Evolutionary conservation across 2,329 filamentous ascomycete genomes (phyloP), one percentile per base, ranked within the genome.

Genomic region (Fusarium napiforme): DNA sequence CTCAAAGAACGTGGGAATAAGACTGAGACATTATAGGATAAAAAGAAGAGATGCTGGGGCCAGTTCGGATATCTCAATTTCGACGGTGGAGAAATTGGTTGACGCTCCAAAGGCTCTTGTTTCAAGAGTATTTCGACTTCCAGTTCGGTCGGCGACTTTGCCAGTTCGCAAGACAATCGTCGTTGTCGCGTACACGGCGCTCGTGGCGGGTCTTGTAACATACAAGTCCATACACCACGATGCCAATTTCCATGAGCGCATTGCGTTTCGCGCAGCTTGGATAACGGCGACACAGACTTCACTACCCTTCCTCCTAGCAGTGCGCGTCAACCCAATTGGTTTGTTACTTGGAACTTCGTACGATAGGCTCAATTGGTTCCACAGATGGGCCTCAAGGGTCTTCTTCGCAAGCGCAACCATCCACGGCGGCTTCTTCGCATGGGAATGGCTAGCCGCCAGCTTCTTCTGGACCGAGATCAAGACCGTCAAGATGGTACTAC

Each of bases 141-240:
- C 76, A 15, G 15, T 32, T 18, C 69, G 72, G 69, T 46, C 71
- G 4, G 63, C 66, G 6, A 66, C 59, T 7, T 37, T 78, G 1
- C 77, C 77, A 14, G 30, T 77, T 21, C 70, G 65, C 21, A 77
- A 74, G 34, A 46, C 73, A 12, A 36, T 59, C 4, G 10, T 69
- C 9, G 50, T 78, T 26, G 23, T 67, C 26, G 12, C 58, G 6
- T 78, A 78, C 36, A 67, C 77, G 21, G 62, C 68, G 0, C 76
- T 78, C 32, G 37, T 78, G 9, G 46, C 73, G 15, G 67, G 77
- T 18, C 69, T 78, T 6, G 30, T 78, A 2, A 78, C 77, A 0
- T 78, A 60, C 55, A 78, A 78, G 40, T 62, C 75, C 32, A 70
- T 78, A 36, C 78, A 78, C 15, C 73, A 78, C 28, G 77, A 78